Evolutionary conservation across 805 yeast genomes (phyloP), one percentile per base, ranked within the genome.

Genomic region (Lipomyces yamadae): DNA sequence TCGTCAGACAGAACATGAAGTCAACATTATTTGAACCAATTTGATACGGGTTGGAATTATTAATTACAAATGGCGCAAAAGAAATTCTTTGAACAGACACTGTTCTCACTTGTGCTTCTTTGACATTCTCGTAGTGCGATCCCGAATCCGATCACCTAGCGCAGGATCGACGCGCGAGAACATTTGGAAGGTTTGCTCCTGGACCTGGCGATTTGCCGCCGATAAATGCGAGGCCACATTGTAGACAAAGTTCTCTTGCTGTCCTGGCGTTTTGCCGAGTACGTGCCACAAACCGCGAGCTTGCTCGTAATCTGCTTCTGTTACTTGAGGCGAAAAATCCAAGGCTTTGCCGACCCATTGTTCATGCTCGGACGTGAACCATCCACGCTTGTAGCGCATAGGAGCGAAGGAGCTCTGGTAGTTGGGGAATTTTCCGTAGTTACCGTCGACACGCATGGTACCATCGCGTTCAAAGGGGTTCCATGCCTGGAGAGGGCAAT

Each of bases 311-410:
- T 93, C 97, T 72, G 81, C 80, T 67, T 85, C 91, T 61, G 87
- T 89, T 33, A 78, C 79, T 33, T 71, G 73, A 18, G 60, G 60
- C 34, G 84, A 80, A 86, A 85, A 90, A 71, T 94, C 91, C 69
- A 88, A 81, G 58, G 95, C 95, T 63, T 92, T 85, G 65, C 95
- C 95, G 65, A 81, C 80, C 95, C 95, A 91, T 68, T 86, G 84
- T 80, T 90, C 96, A 79, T 89, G 93, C 73, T 86, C 86, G 74
- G 84, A 83, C 29, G 62, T 62, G 67, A 63, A 61, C 60, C 74
- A 64, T 61, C 71, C 72, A 61, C 68, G 66, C 54, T 72, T 45
- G 74, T 77, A 79, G 63, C 67, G 64, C 65, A 77, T 58, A 3
- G 67, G 70, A 32, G 18, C 53, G 56, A 62, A 60, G 24, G 70